Evolutionary conservation across 2,329 filamentous ascomycete genomes (phyloP).

Genomic region (Stachybotrys chartarum): DNA sequence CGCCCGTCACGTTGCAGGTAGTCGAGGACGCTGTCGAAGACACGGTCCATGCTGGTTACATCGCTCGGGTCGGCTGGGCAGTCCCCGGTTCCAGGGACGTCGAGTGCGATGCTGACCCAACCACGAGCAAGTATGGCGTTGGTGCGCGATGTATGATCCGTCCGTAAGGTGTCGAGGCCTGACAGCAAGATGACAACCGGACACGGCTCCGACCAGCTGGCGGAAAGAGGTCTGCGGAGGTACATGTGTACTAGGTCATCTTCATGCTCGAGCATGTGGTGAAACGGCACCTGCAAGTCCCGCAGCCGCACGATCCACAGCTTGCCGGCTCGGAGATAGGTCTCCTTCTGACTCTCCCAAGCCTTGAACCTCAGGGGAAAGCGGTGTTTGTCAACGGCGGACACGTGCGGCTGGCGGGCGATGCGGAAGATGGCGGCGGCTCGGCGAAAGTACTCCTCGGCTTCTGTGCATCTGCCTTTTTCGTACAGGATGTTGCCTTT

Average conservation of each 20-base stretch:
- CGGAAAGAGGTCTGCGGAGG: not conserved
- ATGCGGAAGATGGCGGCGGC: not conserved
- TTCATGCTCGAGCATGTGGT: not conserved
- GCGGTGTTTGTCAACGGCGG: not conserved
- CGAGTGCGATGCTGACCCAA: not conserved
- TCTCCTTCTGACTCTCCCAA: not conserved
- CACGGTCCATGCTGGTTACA: constrained; percentile 49
- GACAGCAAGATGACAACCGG: not conserved
- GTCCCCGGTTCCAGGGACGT: constrained; percentile 38
- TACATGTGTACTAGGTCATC: not conserved
- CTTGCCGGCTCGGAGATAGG: not conserved
- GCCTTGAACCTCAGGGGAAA: not conserved
- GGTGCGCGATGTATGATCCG: not conserved
- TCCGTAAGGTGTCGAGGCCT: not conserved
- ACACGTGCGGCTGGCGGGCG: not conserved
- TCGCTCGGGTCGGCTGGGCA: constrained; percentile 58
- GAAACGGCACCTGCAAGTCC: not conserved
- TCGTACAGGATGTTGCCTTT: not conserved
- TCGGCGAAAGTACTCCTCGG: not conserved
- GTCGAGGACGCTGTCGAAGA: constrained; percentile 55
- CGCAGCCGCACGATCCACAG: not conserved
- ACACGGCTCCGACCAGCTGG: not conserved
- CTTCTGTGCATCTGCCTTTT: not conserved
- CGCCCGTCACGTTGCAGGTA: constrained; percentile 44
- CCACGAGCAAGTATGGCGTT: not conserved